A percentile compares a stretch with the other conserved stretches of the same genome.
These are phyloP conservation scores for Euphorbia pulcherrima DNA, from an alignment of 345 rosid genomes.

Conservation along the genomic window DNA sequence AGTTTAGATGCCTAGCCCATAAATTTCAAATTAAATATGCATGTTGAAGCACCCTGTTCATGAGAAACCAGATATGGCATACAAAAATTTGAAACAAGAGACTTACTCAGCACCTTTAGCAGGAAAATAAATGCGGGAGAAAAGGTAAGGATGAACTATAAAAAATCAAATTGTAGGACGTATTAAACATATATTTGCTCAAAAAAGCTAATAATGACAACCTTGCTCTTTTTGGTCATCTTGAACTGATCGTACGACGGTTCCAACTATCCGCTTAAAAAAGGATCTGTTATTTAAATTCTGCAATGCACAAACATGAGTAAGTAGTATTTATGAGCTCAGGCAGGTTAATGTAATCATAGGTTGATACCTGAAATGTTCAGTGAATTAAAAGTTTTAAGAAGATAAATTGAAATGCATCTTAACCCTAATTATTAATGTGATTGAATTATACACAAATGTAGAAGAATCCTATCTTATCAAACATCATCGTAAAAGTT, in stretches of 20 bases:
- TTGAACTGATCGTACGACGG: slow-evolving; percentile 80
- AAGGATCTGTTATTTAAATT: slow-evolving; percentile 66
- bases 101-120: background rate
- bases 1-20: background rate
- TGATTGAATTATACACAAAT: background rate
- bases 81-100: background rate
- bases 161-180: background rate
- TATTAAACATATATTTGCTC: background rate
- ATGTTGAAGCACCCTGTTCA: background rate
- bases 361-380: background rate
- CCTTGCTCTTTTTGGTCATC: slow-evolving; percentile 99
- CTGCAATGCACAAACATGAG: slow-evolving; percentile 40
- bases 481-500: background rate
- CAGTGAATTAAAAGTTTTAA: background rate
- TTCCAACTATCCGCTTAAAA: slow-evolving; percentile 77
- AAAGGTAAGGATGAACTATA: background rate
- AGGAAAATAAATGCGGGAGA: background rate
- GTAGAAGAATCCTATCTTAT: background rate
- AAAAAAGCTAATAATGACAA: slow-evolving; percentile 20
- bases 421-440: background rate
- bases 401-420: background rate
- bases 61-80: background rate
- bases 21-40: background rate
- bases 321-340: slow-evolving; percentile 16
- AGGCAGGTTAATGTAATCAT: background rate